Percentiles rank a stretch among this genome's conserved stretches.
Conservation (phyloP, 116 monocot genomes). For the Zostera marina region DNA sequence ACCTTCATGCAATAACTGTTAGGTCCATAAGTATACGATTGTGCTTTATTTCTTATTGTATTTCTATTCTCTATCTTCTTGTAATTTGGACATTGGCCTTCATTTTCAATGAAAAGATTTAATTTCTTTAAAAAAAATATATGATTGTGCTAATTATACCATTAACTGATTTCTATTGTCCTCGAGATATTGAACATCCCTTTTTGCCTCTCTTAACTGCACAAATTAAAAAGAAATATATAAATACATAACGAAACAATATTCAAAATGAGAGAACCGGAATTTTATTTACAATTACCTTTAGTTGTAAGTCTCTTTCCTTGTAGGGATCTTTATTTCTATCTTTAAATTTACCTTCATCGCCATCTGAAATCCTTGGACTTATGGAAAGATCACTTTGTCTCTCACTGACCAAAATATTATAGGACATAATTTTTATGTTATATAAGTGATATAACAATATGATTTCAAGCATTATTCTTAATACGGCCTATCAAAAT, state of each 20-base stretch:
- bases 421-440: background rate
- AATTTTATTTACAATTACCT: constrained; percentile 15
- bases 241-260: background rate
- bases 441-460: background rate
- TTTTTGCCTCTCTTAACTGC: constrained; percentile 8
- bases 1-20: too few species aligned
- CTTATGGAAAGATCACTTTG: constrained; percentile 52
- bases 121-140: too few species aligned
- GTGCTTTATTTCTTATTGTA: too few species aligned
- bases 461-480: background rate
- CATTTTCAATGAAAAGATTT: too few species aligned
- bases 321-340: constrained; percentile 28
- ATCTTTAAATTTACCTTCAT: constrained; percentile 33
- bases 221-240: background rate
- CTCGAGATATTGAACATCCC: background rate
- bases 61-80: too few species aligned
- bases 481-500: background rate
- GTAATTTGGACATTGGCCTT: too few species aligned
- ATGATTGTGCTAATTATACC: background rate
- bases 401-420: constrained; percentile 26
- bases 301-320: constrained; percentile 35
- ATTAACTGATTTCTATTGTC: constrained; percentile 3
- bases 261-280: background rate
- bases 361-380: constrained; percentile 27
- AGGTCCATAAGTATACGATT: too few species aligned